These are phyloP conservation scores for Aphanomyces cochlioides DNA, from an alignment of 352 stramenopile species.

Conservation along the genomic window DNA sequence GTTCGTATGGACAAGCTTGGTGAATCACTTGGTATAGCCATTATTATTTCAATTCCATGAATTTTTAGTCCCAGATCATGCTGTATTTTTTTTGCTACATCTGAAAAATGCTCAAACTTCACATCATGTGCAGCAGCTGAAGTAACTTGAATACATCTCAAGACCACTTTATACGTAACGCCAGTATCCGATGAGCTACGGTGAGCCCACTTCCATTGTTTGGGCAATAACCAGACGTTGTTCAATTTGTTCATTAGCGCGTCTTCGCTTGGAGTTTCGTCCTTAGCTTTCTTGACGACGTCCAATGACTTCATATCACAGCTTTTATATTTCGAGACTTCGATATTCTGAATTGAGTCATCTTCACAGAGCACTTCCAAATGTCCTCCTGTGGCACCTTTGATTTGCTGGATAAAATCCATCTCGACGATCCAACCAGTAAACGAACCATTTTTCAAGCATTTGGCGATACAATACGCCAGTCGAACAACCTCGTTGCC, in stretches of 20 bases:
- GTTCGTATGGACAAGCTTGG: too few relatives aligned
- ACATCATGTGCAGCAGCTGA: not conserved
- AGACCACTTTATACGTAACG: not conserved
- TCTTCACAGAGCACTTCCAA: not conserved
- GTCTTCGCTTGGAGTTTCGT: not conserved
- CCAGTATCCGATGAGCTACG: not conserved
- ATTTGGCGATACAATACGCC: not conserved
- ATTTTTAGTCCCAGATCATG: not conserved
- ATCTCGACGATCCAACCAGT: not conserved
- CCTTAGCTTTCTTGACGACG: not conserved
- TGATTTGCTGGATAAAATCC: slow-evolving; percentile 2
- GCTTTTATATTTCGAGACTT: not conserved
- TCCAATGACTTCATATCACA: not conserved
- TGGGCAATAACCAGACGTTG: not conserved
- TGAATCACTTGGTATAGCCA: not conserved
- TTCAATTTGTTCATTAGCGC: not conserved
- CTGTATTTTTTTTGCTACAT: not conserved
- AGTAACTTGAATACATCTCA: not conserved
- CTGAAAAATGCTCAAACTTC: not conserved
- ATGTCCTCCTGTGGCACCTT: not conserved
- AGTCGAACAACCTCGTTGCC: not conserved
- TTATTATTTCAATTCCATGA: not conserved
- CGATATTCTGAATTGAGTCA: not conserved
- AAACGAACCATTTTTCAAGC: not conserved
- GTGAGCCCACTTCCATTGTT: not conserved